phyloP scores from a whole-genome alignment of 108 stramenopile genomes.

The Pinguiococcus pyrenoidosus region DNA sequence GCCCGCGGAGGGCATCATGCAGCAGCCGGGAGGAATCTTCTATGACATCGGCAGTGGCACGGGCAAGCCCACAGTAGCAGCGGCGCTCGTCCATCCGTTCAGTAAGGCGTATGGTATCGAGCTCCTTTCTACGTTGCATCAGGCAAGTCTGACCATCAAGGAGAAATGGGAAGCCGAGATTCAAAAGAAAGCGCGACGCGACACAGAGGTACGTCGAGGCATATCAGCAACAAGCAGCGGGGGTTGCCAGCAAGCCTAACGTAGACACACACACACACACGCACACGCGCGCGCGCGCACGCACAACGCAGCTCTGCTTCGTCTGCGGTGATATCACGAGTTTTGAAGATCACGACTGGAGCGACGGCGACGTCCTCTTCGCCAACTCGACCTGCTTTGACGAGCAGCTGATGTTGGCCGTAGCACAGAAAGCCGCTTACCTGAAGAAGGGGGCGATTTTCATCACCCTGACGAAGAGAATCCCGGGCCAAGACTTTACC shows the following conservation, averaged over 20 bases:
- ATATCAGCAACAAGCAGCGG: neutral
- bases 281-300: too few relatives aligned
- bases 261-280: too few relatives aligned
- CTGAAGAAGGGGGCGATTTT: constrained; percentile 30
- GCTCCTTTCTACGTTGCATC: constrained; percentile 1
- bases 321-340: constrained; percentile 20
- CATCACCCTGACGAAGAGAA: constrained; percentile 29
- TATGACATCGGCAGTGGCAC: constrained; percentile 32
- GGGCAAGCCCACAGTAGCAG: constrained; percentile 19
- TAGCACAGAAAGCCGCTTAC: constrained; percentile 10
- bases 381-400: constrained; percentile 35
- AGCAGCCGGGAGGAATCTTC: constrained; percentile 18
- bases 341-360: constrained; percentile 23
- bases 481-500: too few relatives aligned
- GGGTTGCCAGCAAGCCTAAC: too few relatives aligned
- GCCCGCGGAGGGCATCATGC: constrained; percentile 17
- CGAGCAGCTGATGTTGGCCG: constrained; percentile 13
- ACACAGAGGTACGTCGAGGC: neutral
- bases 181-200: neutral
- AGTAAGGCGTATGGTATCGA: constrained; percentile 14
- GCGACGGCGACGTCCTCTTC: constrained; percentile 24
- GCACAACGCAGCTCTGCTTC: too few relatives aligned
- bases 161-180: constrained; percentile 12
- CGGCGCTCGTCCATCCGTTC: constrained; percentile 17
- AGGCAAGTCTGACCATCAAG: constrained; percentile 1